Conservation (phyloP, 1,139 yeast genomes). For the Blastobotrys petasosporus region DNA sequence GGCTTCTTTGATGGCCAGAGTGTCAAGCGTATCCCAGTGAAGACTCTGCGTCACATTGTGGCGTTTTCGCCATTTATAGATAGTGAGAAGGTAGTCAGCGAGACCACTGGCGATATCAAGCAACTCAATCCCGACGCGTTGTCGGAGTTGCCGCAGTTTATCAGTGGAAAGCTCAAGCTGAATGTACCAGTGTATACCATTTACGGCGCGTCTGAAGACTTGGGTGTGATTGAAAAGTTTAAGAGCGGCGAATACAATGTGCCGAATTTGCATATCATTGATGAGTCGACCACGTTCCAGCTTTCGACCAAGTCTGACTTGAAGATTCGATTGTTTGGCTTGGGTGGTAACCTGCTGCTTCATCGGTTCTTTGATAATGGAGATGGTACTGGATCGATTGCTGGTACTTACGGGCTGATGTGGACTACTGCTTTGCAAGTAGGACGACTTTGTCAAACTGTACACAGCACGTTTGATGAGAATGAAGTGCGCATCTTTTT, state of each 20-base stretch:
- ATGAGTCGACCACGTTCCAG: constrained; percentile 43
- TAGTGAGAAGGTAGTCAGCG: constrained; percentile 37
- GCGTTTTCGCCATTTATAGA: constrained; percentile 60
- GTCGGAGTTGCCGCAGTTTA: constrained; percentile 50
- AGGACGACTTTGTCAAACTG: constrained; percentile 54
- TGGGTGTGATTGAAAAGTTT: constrained; percentile 56
- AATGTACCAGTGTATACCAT: constrained; percentile 69
- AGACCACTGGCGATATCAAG: constrained; percentile 37
- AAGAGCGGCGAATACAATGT: constrained; percentile 48
- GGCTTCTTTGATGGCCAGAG: constrained; percentile 67
- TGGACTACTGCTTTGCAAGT: constrained; percentile 72
- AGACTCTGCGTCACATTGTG: constrained; percentile 52
- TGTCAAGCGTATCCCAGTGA: constrained; percentile 42
- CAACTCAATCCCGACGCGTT: constrained; percentile 37
- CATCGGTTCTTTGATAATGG: constrained; percentile 71
- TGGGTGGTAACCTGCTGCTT: constrained; percentile 66
- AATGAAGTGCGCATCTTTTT: constrained; percentile 55
- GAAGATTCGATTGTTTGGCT: constrained; percentile 53
- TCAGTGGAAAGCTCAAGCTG: constrained; percentile 43
- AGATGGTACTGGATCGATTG: constrained; percentile 38
- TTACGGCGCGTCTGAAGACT: constrained; percentile 72
- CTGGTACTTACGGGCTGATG: constrained; percentile 69
- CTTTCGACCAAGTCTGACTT: constrained; percentile 38
- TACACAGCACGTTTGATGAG: constrained; percentile 36
- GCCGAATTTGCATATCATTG: constrained; percentile 55